phyloP scores from a whole-genome alignment of 2,329 filamentous ascomycete species.

The Alternaria panax region DNA sequence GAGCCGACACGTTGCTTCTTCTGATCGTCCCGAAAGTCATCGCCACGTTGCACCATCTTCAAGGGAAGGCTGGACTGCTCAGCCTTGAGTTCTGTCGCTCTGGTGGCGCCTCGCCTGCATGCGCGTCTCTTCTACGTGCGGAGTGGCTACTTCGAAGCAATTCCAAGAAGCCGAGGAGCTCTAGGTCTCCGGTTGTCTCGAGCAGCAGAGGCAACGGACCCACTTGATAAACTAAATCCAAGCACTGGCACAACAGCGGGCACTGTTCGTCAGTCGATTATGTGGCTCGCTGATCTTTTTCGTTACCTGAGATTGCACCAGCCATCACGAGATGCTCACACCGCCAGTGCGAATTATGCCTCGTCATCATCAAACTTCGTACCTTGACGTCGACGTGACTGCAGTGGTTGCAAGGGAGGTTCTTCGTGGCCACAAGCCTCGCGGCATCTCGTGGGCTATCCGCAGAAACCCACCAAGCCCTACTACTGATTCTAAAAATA shows the following conservation, averaged over 20 bases:
- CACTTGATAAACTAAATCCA: slow-evolving; percentile 1
- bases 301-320: slow-evolving; percentile 12
- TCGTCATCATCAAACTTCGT: slow-evolving; percentile 17
- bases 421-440: slow-evolving; percentile 26
- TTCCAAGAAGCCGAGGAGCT: slow-evolving; percentile 1
- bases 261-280: slow-evolving; percentile 14
- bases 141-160: not conserved
- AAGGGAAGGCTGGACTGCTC: slow-evolving; percentile 1
- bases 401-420: slow-evolving; percentile 18
- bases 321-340: slow-evolving; percentile 12
- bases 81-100: slow-evolving; percentile 4
- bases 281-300: slow-evolving; percentile 14
- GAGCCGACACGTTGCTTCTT: slow-evolving; percentile 11
- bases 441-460: slow-evolving; percentile 20
- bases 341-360: slow-evolving; percentile 12
- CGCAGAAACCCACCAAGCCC: not conserved
- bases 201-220: slow-evolving; percentile 2
- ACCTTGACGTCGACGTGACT: slow-evolving; percentile 1
- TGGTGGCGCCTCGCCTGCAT: slow-evolving; percentile 3
- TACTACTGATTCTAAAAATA: slow-evolving; percentile 24
- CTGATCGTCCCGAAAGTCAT: slow-evolving; percentile 7
- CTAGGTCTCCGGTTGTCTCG: slow-evolving; percentile 7
- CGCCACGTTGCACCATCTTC: slow-evolving; percentile 1
- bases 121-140: not conserved
- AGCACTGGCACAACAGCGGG: slow-evolving; percentile 12